A percentile compares a stretch with the other conserved stretches of the same genome.
These are phyloP conservation scores for Trypanosoma mega DNA, from an alignment of 208 protist species.

Conservation along the genomic window DNA sequence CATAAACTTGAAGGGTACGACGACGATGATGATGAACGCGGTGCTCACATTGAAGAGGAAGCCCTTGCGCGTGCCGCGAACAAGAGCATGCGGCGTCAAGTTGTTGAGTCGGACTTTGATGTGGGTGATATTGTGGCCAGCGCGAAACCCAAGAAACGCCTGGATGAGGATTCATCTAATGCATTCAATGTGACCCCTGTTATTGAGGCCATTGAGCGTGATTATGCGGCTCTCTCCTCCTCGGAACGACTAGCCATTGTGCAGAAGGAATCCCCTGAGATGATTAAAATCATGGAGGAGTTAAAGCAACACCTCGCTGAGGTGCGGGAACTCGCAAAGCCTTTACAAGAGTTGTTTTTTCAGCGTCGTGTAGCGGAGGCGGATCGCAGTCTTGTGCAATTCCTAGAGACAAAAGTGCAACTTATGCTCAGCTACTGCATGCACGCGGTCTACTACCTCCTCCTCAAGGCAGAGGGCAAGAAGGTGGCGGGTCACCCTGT, in stretches of 20 bases:
- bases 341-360: conserved; percentile 82
- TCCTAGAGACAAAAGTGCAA: conserved; percentile 91
- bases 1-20: conserved; percentile 83
- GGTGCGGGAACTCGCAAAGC: conserved; percentile 83
- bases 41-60: conserved; percentile 80
- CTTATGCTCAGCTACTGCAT: conserved; percentile 96
- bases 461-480: conserved; percentile 91
- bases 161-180: conserved; percentile 13
- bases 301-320: conserved; percentile 82
- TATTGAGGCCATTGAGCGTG: conserved; percentile 87
- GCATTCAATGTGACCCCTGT: conserved; percentile 53
- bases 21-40: conserved; percentile 66
- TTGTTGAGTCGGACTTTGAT: conserved; percentile 79
- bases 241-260: conserved; percentile 86
- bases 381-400: conserved; percentile 81
- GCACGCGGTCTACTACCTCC: conserved; percentile 93
- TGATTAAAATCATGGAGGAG: conserved; percentile 89
- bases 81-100: conserved; percentile 48
- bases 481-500: conserved; percentile 93
- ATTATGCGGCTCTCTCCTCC: conserved; percentile 83
- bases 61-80: conserved; percentile 65
- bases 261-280: conserved; percentile 88
- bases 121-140: conserved; percentile 57
- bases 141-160: conserved; percentile 24
- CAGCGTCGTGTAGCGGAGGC: conserved; percentile 65